A percentile compares a stretch with the other conserved stretches of the same genome.
Conservation (phyloP, 139 green algal species). For the Micractinium conductrix region DNA sequence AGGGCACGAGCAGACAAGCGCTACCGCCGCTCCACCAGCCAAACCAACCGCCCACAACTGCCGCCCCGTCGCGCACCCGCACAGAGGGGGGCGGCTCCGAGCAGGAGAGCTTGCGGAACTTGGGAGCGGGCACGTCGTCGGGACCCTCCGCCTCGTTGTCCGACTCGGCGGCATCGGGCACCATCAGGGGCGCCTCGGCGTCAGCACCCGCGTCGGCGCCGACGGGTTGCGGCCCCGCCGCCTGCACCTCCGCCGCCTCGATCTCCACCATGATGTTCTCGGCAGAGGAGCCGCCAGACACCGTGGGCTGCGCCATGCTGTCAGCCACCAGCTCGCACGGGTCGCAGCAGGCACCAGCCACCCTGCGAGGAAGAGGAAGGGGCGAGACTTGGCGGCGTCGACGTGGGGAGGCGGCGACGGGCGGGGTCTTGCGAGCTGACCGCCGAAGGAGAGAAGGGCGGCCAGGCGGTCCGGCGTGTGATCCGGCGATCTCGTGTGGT, state of each 20-base stretch:
- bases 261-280: neutral
- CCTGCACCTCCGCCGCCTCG: neutral
- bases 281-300: neutral
- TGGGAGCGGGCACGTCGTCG: conserved; percentile 12
- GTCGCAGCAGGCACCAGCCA: no score
- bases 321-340: conserved; percentile 10
- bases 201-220: neutral
- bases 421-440: no score
- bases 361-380: no score
- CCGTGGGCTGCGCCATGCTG: neutral
- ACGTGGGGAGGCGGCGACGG: no score
- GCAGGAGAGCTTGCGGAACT: conserved; percentile 35
- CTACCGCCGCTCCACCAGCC: no score
- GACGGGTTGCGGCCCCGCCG: neutral
- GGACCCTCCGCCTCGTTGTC: conserved; percentile 15
- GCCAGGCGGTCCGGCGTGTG: no score
- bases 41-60: neutral
- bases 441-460: no score
- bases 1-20: no score
- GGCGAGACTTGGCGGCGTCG: no score
- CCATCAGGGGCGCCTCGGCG: neutral
- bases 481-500: no score
- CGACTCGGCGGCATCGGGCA: conserved; percentile 4
- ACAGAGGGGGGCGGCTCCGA: conserved; percentile 29
- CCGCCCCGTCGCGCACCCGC: neutral